A percentile compares a stretch with the other conserved stretches of the same genome.
Conservation (phyloP, 768 basidiomycete species). For the Pholiota molesta region DNA sequence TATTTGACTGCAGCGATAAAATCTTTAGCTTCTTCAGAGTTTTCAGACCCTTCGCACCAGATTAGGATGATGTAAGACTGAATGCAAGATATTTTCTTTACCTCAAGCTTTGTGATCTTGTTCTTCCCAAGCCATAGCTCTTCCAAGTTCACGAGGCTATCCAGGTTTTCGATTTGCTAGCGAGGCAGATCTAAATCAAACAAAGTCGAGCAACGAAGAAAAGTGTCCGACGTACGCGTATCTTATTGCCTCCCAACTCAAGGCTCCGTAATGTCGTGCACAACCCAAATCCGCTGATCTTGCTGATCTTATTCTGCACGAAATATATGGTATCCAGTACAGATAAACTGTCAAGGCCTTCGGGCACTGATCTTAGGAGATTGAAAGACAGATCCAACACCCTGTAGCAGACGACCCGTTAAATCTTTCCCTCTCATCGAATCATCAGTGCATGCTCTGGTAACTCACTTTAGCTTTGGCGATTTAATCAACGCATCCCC, state of each 20-base stretch:
- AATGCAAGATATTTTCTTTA: constrained; percentile 29
- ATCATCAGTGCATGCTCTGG: not conserved
- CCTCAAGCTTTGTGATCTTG: constrained; percentile 89
- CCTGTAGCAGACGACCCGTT: constrained; percentile 40
- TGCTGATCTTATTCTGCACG: constrained; percentile 93
- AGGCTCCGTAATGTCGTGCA: constrained; percentile 69
- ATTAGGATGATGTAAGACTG: not conserved
- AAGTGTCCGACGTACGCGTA: constrained; percentile 63
- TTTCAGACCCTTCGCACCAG: constrained; percentile 58
- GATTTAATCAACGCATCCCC: constrained; percentile 66
- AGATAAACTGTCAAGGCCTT: constrained; percentile 56
- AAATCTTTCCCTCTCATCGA: not conserved
- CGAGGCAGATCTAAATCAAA: not conserved
- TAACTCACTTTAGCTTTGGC: constrained; percentile 56
- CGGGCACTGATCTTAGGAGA: constrained; percentile 73
- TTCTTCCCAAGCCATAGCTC: constrained; percentile 99
- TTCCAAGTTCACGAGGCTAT: constrained; percentile 78
- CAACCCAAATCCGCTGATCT: constrained; percentile 68
- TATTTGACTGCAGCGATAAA: constrained; percentile 91
- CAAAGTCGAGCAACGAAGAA: not conserved
- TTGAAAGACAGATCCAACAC: constrained; percentile 95
- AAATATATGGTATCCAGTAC: constrained; percentile 84
- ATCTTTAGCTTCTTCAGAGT: constrained; percentile 77
- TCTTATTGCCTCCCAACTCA: constrained; percentile 92
- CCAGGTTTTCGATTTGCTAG: constrained; percentile 87